A percentile compares a stretch with the other conserved stretches of the same genome.
Evolutionary conservation across 164 flowering plant genomes (phyloP).

Genomic region (Stephania yunnanensis): DNA sequence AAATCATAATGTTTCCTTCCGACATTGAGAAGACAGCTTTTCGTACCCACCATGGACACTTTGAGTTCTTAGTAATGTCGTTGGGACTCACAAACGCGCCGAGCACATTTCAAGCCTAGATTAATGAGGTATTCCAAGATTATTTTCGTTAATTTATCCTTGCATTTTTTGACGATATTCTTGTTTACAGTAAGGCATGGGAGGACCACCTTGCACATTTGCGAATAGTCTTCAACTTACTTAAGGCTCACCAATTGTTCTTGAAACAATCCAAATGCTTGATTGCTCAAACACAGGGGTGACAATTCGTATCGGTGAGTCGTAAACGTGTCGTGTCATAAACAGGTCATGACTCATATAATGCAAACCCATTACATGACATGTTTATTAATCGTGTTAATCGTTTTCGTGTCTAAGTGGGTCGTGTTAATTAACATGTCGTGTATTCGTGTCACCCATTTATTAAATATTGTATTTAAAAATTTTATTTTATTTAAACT

Average conservation of each 20-base stretch:
- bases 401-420: too few relatives aligned
- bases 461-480: too few relatives aligned
- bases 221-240: not conserved
- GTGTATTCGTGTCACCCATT: too few relatives aligned
- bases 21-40: slow-evolving; percentile 2
- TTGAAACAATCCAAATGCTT: not conserved
- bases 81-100: not conserved
- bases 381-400: too few relatives aligned
- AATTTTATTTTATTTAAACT: too few relatives aligned
- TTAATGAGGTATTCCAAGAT: not conserved
- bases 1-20: not conserved
- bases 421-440: too few relatives aligned
- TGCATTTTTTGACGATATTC: not conserved
- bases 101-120: not conserved
- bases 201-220: not conserved
- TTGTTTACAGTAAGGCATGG: not conserved
- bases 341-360: too few relatives aligned
- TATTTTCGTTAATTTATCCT: not conserved
- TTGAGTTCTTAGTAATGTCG: slow-evolving; percentile 1
- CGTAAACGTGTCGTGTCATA: too few relatives aligned
- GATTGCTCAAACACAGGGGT: not conserved
- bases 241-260: not conserved
- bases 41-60: not conserved
- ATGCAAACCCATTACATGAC: too few relatives aligned
- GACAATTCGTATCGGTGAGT: too few relatives aligned